Evolutionary conservation across 176 grass and related monocot genomes (phyloP).

Genomic region (Triticum dicoccoides): DNA sequence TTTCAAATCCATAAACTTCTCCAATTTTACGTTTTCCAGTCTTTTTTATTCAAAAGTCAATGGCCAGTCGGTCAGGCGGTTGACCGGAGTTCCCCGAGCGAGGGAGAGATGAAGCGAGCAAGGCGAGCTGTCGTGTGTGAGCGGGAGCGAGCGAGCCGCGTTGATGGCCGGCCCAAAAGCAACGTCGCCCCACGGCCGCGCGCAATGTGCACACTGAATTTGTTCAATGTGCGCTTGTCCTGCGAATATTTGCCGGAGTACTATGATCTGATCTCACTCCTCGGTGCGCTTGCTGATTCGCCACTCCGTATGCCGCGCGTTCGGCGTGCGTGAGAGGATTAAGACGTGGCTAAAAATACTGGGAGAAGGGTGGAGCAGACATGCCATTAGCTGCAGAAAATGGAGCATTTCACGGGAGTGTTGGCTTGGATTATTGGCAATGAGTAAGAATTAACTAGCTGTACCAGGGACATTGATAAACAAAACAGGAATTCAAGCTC

Average conservation of each 20-base stretch:
- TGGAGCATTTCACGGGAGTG: background rate
- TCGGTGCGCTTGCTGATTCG: background rate
- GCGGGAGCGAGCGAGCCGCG: too few species aligned
- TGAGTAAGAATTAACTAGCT: background rate
- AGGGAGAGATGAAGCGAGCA: too few species aligned
- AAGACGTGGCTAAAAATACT: background rate
- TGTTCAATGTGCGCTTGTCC: background rate
- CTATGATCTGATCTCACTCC: too few species aligned
- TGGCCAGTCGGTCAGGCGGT: too few species aligned
- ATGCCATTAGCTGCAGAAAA: background rate
- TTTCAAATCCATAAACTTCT: too few species aligned
- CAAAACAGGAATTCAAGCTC: background rate
- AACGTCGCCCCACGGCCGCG: background rate
- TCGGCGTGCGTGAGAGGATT: background rate
- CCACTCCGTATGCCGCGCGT: background rate
- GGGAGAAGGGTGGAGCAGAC: background rate
- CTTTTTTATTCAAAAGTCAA: too few species aligned
- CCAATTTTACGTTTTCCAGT: too few species aligned
- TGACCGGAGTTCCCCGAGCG: too few species aligned
- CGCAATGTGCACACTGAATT: background rate
- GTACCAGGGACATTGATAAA: background rate
- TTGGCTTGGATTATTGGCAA: background rate
- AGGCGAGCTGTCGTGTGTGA: too few species aligned
- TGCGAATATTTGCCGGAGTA: background rate
- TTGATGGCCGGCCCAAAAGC: too few species aligned